A percentile compares a stretch with the other conserved stretches of the same genome.
Conservation (phyloP, 805 yeast genomes). For the Yarrowia sp. region DNA sequence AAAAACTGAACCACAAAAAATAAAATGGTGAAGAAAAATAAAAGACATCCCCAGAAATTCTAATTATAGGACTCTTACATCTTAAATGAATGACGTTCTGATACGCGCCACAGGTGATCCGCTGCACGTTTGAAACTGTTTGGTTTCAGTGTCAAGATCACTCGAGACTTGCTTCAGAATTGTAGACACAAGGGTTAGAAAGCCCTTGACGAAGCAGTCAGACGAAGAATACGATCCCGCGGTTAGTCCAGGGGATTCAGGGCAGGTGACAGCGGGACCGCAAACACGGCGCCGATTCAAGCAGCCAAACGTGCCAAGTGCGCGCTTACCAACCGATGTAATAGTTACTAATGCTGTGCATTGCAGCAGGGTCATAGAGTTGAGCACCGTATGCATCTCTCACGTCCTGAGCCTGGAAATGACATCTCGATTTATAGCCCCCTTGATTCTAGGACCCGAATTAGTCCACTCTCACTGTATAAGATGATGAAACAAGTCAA, state of each 20-base stretch:
- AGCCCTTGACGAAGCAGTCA: no score
- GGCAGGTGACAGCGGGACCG: no score
- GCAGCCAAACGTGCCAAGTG: neutral
- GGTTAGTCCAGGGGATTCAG: no score
- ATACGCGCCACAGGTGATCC: neutral
- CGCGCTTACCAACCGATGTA: neutral
- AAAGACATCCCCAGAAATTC: neutral
- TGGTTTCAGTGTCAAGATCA: neutral
- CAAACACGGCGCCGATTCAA: no score
- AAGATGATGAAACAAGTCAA: neutral
- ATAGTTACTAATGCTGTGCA: neutral
- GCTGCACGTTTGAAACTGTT: slow-evolving; percentile 8
- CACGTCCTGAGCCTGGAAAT: neutral
- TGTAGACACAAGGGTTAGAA: no score
- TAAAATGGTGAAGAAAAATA: neutral
- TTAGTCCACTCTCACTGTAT: neutral
- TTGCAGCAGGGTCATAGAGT: neutral
- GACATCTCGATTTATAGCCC: neutral
- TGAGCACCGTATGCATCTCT: neutral
- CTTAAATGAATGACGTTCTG: neutral
- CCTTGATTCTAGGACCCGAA: neutral
- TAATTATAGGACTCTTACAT: neutral
- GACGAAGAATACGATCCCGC: no score
- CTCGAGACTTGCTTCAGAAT: neutral
- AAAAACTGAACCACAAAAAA: neutral